Conservation (phyloP, 2,329 filamentous ascomycete genomes). For the Colletotrichum sidae region DNA sequence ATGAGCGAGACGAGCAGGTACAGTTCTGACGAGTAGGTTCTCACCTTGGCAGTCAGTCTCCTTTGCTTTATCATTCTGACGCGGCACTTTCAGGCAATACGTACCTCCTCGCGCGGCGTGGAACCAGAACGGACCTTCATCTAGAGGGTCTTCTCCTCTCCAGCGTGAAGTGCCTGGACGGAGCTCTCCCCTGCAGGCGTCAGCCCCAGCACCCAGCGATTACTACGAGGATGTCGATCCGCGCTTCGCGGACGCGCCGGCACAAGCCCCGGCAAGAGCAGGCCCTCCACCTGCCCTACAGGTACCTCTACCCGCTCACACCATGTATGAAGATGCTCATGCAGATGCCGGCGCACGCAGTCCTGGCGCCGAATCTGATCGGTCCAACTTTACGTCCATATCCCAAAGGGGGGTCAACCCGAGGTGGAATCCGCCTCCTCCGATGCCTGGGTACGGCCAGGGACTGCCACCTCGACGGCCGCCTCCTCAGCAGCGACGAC, state of each 20-base stretch:
- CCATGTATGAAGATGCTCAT: slow-evolving; percentile 73
- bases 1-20: slow-evolving; percentile 79
- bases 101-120: slow-evolving; percentile 68
- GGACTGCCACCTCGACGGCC: slow-evolving; percentile 53
- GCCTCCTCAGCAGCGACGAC: slow-evolving; percentile 61
- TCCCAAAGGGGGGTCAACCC: slow-evolving; percentile 91
- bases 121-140: slow-evolving; percentile 60
- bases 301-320: slow-evolving; percentile 45
- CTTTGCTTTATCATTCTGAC: slow-evolving; percentile 42
- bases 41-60: slow-evolving; percentile 12
- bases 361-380: slow-evolving; percentile 78
- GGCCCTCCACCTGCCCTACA: slow-evolving; percentile 35
- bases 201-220: slow-evolving; percentile 47
- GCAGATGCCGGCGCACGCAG: slow-evolving; percentile 70
- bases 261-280: slow-evolving; percentile 37
- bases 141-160: slow-evolving; percentile 58
- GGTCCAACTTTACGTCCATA: slow-evolving; percentile 89
- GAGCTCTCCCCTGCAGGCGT: slow-evolving; percentile 48
- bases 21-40: slow-evolving; percentile 77
- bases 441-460: slow-evolving; percentile 57
- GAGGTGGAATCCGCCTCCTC: slow-evolving; percentile 75
- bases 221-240: slow-evolving; percentile 98
- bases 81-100: slow-evolving; percentile 62
- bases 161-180: slow-evolving; percentile 50
- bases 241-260: slow-evolving; percentile 70